A percentile compares a stretch with the other conserved stretches of the same genome.
Conservation (phyloP, 495 filamentous ascomycete genomes). For the Delitschia confertaspora region DNA sequence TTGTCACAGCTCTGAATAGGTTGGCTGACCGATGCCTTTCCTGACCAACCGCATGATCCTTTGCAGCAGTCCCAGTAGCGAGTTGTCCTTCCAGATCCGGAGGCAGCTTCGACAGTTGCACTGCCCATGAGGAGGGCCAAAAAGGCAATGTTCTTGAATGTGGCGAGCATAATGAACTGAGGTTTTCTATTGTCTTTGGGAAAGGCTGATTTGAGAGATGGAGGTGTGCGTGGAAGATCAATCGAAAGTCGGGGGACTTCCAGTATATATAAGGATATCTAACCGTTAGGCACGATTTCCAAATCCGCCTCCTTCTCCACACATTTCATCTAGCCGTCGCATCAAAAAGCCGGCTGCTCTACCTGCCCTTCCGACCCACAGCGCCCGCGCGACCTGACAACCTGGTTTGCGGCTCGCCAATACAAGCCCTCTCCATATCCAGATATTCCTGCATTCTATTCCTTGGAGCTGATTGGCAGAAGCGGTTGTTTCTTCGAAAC, state of each 20-base stretch:
- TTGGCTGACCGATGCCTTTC: slow-evolving; percentile 44
- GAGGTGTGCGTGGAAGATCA: background rate
- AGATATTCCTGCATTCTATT: slow-evolving; percentile 1
- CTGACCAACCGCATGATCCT: slow-evolving; percentile 54
- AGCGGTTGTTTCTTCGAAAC: background rate
- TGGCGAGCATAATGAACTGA: slow-evolving; percentile 12
- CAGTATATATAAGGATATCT: background rate
- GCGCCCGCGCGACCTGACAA: background rate
- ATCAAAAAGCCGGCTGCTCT: background rate
- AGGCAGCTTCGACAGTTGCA: slow-evolving; percentile 24
- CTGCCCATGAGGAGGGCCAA: slow-evolving; percentile 17
- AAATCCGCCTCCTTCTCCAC: background rate
- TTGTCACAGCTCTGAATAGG: slow-evolving; percentile 50
- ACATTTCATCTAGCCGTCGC: background rate
- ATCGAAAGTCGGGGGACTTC: background rate
- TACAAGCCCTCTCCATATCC: background rate
- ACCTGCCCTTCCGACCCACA: slow-evolving; percentile 1
- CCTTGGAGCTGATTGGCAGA: background rate
- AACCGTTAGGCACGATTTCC: background rate
- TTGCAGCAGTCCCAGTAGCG: slow-evolving; percentile 69
- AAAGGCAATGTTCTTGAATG: slow-evolving; percentile 17
- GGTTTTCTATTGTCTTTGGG: no score
- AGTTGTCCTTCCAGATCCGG: slow-evolving; percentile 44
- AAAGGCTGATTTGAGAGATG: background rate
- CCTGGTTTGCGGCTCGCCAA: slow-evolving; percentile 8